These are phyloP conservation scores for Daedaleopsis sinensis DNA, from an alignment of 768 basidiomycete species.

Conservation along the genomic window DNA sequence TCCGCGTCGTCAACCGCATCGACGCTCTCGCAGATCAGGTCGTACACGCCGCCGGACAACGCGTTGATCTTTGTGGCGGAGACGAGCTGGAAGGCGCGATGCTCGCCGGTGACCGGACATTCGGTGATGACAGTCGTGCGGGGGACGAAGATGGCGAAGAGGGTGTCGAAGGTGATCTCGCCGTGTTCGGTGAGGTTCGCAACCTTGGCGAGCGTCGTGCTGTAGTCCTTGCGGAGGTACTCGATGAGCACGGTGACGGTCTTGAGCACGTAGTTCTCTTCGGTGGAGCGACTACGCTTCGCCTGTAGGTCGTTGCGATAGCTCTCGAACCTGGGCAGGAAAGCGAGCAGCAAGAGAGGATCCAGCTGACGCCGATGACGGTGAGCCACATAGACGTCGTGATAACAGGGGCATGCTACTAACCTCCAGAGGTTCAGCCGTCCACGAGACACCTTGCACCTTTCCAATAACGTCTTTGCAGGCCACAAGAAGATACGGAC, in stretches of 20 bases:
- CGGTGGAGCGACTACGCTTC: slow-evolving; percentile 26
- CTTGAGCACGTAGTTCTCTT: slow-evolving; percentile 44
- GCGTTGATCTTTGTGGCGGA: slow-evolving; percentile 39
- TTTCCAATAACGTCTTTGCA: slow-evolving; percentile 60
- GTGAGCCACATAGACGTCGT: neutral
- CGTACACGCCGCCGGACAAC: slow-evolving; percentile 17
- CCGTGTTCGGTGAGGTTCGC: slow-evolving; percentile 51
- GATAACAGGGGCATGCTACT: too few species aligned
- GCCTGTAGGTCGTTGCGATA: slow-evolving; percentile 46
- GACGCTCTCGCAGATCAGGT: slow-evolving; percentile 12
- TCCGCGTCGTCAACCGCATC: slow-evolving; percentile 8
- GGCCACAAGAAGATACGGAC: slow-evolving; percentile 56
- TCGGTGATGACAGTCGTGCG: slow-evolving; percentile 51
- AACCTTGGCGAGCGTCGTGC: slow-evolving; percentile 49
- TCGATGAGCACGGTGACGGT: slow-evolving; percentile 37
- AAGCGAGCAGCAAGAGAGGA: slow-evolving; percentile 57
- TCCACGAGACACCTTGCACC: slow-evolving; percentile 64
- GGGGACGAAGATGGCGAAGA: slow-evolving; percentile 58
- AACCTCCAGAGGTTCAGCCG: slow-evolving; percentile 56
- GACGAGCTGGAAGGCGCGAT: slow-evolving; percentile 51
- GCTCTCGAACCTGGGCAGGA: slow-evolving; percentile 47
- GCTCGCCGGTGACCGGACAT: slow-evolving; percentile 58
- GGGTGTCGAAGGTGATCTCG: slow-evolving; percentile 58
- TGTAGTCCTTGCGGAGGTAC: slow-evolving; percentile 54
- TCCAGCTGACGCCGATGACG: slow-evolving; percentile 46